A percentile compares a stretch with the other conserved stretches of the same genome.
Evolutionary conservation across 2,329 filamentous ascomycete genomes (phyloP).

Genomic region (Annulohypoxylon truncatum): DNA sequence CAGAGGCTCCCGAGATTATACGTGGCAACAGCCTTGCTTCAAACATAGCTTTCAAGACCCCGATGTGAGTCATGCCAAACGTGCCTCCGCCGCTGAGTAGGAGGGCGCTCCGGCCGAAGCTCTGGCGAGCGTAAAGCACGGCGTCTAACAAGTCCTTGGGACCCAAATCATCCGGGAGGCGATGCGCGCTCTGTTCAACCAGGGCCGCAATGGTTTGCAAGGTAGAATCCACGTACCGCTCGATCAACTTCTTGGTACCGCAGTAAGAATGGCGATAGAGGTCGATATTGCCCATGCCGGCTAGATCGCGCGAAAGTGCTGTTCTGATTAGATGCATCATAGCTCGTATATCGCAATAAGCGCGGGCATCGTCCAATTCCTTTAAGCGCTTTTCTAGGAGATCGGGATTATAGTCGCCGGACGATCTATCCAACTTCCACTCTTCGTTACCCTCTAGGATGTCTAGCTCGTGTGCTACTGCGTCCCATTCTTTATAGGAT

Average conservation of each 20-base stretch:
- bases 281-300: slow-evolving; percentile 84
- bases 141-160: slow-evolving; percentile 72
- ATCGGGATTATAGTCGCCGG: slow-evolving; percentile 76
- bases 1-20: slow-evolving; percentile 88
- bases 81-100: slow-evolving; percentile 87
- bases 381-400: slow-evolving; percentile 76
- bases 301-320: slow-evolving; percentile 81
- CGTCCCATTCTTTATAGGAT: slow-evolving; percentile 77
- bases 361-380: slow-evolving; percentile 79
- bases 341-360: slow-evolving; percentile 74
- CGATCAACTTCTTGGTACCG: slow-evolving; percentile 88
- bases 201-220: slow-evolving; percentile 78
- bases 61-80: slow-evolving; percentile 92
- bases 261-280: slow-evolving; percentile 87
- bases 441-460: slow-evolving; percentile 80
- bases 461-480: slow-evolving; percentile 81
- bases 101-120: slow-evolving; percentile 86
- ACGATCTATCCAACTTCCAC: slow-evolving; percentile 77
- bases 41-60: slow-evolving; percentile 84
- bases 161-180: slow-evolving; percentile 65
- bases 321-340: slow-evolving; percentile 88
- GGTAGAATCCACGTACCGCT: slow-evolving; percentile 85
- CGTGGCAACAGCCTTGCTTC: slow-evolving; percentile 80
- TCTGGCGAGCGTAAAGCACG: slow-evolving; percentile 77
- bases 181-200: slow-evolving; percentile 67